Conservation (phyloP, 495 filamentous ascomycete genomes). For the Sordaria brevicollis region DNA sequence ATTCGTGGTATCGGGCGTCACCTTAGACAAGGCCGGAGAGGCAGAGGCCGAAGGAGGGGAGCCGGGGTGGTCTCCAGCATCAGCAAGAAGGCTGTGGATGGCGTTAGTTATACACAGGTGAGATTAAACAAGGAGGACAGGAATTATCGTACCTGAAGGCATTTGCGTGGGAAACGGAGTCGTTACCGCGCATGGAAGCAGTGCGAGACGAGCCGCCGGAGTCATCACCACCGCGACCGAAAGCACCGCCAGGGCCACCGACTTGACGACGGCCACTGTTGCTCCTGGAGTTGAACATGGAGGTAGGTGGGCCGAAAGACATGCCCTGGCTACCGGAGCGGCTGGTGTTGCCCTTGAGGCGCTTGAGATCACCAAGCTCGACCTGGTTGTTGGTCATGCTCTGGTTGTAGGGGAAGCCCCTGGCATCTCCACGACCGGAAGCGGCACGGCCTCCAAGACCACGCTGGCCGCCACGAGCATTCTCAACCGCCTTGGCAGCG, state of each 20-base stretch:
- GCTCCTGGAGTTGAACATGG: slow-evolving; percentile 67
- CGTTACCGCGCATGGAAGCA: slow-evolving; percentile 59
- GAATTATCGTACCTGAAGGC: slow-evolving; percentile 71
- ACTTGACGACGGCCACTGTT: slow-evolving; percentile 63
- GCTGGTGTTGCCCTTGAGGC: slow-evolving; percentile 50
- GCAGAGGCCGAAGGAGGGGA: slow-evolving; percentile 56
- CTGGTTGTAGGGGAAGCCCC: slow-evolving; percentile 65
- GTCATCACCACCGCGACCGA: slow-evolving; percentile 65
- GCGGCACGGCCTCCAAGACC: slow-evolving; percentile 54
- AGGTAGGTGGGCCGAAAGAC: slow-evolving; percentile 62
- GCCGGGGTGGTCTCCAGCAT: slow-evolving; percentile 41
- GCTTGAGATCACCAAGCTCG: slow-evolving; percentile 79
- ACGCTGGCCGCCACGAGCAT: slow-evolving; percentile 47
- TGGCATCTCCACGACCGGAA: slow-evolving; percentile 75
- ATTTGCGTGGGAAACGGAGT: slow-evolving; percentile 63
- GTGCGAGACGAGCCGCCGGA: slow-evolving; percentile 68
- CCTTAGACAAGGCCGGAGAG: slow-evolving; percentile 52
- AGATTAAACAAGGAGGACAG: slow-evolving; percentile 8
- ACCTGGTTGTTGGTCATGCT: slow-evolving; percentile 59
- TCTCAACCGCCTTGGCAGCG: slow-evolving; percentile 56
- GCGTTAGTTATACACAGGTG: slow-evolving; percentile 20
- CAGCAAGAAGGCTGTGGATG: slow-evolving; percentile 33
- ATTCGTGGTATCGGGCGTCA: slow-evolving; percentile 43
- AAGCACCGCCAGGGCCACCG: slow-evolving; percentile 59
- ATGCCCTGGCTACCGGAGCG: slow-evolving; percentile 48